Evolutionary conservation across 2,329 filamentous ascomycete species (phyloP).

Genomic region (Penicillium concentricum): DNA sequence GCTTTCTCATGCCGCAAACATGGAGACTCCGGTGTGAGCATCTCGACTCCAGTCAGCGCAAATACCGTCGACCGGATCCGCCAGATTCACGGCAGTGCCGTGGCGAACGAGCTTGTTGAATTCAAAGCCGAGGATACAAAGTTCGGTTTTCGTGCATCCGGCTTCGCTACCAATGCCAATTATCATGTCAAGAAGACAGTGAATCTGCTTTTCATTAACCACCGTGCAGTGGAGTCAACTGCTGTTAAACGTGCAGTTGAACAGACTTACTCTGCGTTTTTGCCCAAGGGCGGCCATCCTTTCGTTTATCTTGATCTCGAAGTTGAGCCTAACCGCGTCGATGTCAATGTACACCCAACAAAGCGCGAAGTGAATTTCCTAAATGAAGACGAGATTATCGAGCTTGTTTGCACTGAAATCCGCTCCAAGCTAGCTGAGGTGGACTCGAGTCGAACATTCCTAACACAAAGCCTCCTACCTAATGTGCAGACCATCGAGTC

Average conservation of each 20-base stretch:
- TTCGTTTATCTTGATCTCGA: slow-evolving; percentile 91
- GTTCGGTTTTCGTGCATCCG: slow-evolving; percentile 80
- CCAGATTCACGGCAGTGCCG: slow-evolving; percentile 78
- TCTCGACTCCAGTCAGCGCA: slow-evolving; percentile 74
- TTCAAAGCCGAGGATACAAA: slow-evolving; percentile 70
- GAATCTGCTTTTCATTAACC: slow-evolving; percentile 91
- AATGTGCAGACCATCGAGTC: slow-evolving; percentile 54
- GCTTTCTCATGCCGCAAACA: slow-evolving; percentile 97
- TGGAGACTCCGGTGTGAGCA: slow-evolving; percentile 77
- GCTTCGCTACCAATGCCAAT: slow-evolving; percentile 87
- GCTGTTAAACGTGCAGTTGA: slow-evolving; percentile 87
- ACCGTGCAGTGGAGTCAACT: slow-evolving; percentile 86
- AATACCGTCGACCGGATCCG: slow-evolving; percentile 79
- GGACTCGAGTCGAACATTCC: slow-evolving; percentile 89
- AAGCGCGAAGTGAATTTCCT: slow-evolving; percentile 97
- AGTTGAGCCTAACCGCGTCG: slow-evolving; percentile 86
- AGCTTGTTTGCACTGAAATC: slow-evolving; percentile 78
- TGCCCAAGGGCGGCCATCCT: slow-evolving; percentile 91
- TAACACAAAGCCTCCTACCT: slow-evolving; percentile 86
- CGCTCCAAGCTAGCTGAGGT: slow-evolving; percentile 76
- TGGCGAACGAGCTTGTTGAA: slow-evolving; percentile 84
- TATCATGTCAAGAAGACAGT: slow-evolving; percentile 89
- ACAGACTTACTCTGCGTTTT: slow-evolving; percentile 79
- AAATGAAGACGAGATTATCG: slow-evolving; percentile 94
- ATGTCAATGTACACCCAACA: slow-evolving; percentile 97